phyloP scores from a whole-genome alignment of 2,329 filamentous ascomycete genomes.

The Diaporthe sp. region DNA sequence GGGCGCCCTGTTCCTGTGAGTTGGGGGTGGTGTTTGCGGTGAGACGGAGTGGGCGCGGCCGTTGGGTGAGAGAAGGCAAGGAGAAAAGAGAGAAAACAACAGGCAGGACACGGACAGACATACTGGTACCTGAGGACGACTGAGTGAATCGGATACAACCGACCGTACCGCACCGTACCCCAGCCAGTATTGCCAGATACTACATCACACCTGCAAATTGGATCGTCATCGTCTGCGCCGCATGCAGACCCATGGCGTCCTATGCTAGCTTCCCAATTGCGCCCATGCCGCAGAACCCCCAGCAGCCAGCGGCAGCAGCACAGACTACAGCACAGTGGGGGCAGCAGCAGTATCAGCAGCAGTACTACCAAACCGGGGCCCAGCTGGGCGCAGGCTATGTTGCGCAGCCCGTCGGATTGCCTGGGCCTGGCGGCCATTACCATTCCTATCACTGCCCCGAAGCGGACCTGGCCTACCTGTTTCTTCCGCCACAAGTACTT shows the following conservation, averaged over 20 bases:
- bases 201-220: conserved; percentile 7
- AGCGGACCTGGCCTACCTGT: background rate
- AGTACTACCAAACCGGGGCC: background rate
- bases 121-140: background rate
- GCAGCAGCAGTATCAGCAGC: background rate
- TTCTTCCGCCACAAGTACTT: background rate
- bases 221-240: conserved; percentile 4
- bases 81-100: background rate
- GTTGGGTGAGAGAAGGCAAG: background rate
- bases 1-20: background rate
- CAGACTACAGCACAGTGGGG: background rate
- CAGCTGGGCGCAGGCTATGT: background rate
- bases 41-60: background rate
- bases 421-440: background rate
- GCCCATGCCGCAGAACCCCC: background rate
- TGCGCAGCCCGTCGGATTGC: background rate
- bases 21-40: background rate
- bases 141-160: background rate
- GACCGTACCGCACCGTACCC: background rate
- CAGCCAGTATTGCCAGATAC: conserved; percentile 5
- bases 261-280: background rate
- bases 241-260: background rate
- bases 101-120: conserved; percentile 3
- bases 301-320: conserved; percentile 1
- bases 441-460: background rate